phyloP scores from a whole-genome alignment of 306 rosid species.

The Dalbergia cochinchinensis region DNA sequence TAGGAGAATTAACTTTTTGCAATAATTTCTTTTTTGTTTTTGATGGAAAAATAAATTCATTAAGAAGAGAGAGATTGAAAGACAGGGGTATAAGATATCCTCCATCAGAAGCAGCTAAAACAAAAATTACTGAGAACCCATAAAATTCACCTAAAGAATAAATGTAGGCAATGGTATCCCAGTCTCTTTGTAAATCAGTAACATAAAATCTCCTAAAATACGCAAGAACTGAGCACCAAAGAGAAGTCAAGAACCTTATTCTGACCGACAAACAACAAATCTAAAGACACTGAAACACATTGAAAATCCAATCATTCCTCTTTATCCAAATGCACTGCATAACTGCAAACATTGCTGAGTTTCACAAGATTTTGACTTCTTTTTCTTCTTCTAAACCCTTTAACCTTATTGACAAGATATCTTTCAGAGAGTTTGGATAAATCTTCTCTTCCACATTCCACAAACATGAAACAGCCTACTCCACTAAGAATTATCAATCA shows the following conservation, averaged over 20 bases:
- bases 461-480: not conserved
- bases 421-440: not conserved
- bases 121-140: not conserved
- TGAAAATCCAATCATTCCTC: conserved; percentile 15
- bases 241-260: conserved; percentile 6
- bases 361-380: conserved; percentile 5
- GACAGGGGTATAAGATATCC: conserved; percentile 1
- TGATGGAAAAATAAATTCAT: too few relatives aligned
- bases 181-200: too few relatives aligned
- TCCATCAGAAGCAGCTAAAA: not conserved
- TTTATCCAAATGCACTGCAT: not conserved
- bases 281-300: not conserved
- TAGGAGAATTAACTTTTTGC: not conserved
- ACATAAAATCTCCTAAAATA: too few relatives aligned
- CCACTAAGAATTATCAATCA: not conserved
- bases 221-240: not conserved
- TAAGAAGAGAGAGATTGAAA: not conserved
- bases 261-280: not conserved
- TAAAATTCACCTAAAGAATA: too few relatives aligned
- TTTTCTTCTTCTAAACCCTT: not conserved
- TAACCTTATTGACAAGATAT: not conserved
- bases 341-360: not conserved
- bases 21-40: too few relatives aligned
- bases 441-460: not conserved
- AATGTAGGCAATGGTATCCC: too few relatives aligned